Evolutionary conservation across 805 yeast genomes (phyloP), one percentile per base, ranked within the genome.

Genomic region (Wickerhamiella cacticola): DNA sequence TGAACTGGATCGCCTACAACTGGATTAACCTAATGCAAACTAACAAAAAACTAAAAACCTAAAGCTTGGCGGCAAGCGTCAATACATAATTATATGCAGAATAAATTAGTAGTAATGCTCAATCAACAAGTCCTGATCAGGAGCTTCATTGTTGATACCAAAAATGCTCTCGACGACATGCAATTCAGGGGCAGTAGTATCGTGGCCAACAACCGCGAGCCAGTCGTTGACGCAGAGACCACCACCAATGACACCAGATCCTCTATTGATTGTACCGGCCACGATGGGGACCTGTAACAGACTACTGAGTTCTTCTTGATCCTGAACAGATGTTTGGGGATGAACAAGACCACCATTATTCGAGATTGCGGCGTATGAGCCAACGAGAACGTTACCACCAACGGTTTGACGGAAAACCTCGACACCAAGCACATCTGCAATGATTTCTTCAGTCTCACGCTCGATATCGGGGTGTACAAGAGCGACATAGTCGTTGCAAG

Each of bases 171-270:
- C 98, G 56, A 92, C 77, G 51, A 92, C 98, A 58, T 95, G 86
- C 62, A 92, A 73, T 69, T 92, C 99, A 44, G 98, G 96, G 42
- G 98, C 97, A 55, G 99, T 88, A 50, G 98, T 92, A 69, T 92
- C 97, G 58, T 85, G 74, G 55, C 99, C 99, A 42, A 95, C 74
- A 38, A 94, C 97, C 25, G 97, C 94, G 56, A 89, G 72, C 94
- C 96, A 92, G 70, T 92, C 99, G 64, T 92, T 92, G 46, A 88
- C 98, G 48, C 92, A 97, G 79, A 92, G 79, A 58, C 99, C 99
- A 41, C 96, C 97, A 61, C 98, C 98, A 52, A 92, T 95, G 44
- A 89, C 96, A 3, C 95, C 69, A 24, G 96, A 85, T 68, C 99
- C 99, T 67, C 98, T 81, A 72, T 92, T 92, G 51, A 92, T 88